Base-by-base conservation (phyloP, 108 stramenopile genomes). In the Nitzschia sp. region DNA sequence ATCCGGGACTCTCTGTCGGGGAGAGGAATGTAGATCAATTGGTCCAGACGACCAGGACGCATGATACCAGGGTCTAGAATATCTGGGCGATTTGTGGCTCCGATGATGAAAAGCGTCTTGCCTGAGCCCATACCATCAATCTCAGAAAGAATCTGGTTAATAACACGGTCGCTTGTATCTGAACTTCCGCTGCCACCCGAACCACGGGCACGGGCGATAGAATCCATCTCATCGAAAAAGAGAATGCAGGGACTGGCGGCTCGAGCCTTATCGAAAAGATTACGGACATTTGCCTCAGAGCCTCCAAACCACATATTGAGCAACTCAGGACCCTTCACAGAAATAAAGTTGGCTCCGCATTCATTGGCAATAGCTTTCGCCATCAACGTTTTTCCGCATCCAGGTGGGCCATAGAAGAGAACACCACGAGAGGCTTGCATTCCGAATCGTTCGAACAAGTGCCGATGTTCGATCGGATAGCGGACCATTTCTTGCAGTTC, bases 201-300 rank as follows among this genome's bases (percentile, higher is more conserved):
- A 17, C 99, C 99, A 69, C 99, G 91, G 15, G 97, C 90, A 64
- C 94, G 88, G n/a, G 98, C 99, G 68, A 99, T 98, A 31, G 98
- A 98, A 80, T 99, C 99, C 90, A 99, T 95, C 83, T 99, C 98
- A 73, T 99, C 99, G 73, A 99, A 99, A 85, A 99, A 98, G 27
- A 99, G 86, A 63, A 99, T 99, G 82, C 98, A 99, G 0, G 99
- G 98, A 52, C 95, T 94, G 8, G 98, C 98, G 27, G 97, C 93
- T 55, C 98, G 96, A 1, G 99, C 99, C 83, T 99, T 99, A 79
- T 98, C 98, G 69, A 99, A 99, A 21, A 99, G 79, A 36, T 98
- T 90, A 56, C 98, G 93, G 23, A 99, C 98, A 68, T 99, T 99
- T 13, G 98, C 98, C 86, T 99, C 99, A 19, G 91, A 92, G 65